phyloP scores from a whole-genome alignment of 495 filamentous ascomycete species.

The Hamigera avellanea region DNA sequence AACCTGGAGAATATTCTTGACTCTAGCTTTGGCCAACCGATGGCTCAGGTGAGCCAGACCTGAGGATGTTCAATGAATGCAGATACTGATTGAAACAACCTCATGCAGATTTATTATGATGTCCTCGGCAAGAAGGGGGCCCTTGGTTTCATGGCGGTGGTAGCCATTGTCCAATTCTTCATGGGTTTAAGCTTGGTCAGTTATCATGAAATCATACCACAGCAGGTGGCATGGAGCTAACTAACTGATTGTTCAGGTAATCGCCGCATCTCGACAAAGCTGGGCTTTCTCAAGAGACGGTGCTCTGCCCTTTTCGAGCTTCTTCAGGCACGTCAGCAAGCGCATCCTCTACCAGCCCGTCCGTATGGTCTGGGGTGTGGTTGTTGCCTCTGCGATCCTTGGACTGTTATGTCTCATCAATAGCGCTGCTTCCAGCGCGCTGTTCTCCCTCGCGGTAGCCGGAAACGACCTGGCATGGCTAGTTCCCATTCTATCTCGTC shows the following conservation, averaged over 20 bases:
- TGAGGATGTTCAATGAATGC: neutral
- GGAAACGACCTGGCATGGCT: conserved; percentile 49
- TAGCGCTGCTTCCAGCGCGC: conserved; percentile 40
- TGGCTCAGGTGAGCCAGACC: conserved; percentile 26
- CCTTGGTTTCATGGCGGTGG: conserved; percentile 32
- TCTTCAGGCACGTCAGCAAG: conserved; percentile 40
- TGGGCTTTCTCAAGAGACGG: conserved; percentile 50
- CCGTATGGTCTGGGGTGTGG: conserved; percentile 42
- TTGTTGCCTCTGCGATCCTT: conserved; percentile 37
- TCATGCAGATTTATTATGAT: conserved; percentile 29
- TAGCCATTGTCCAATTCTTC: conserved; percentile 33
- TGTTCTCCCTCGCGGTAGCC: conserved; percentile 49
- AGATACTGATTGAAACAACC: neutral
- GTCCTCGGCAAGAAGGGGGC: conserved; percentile 33
- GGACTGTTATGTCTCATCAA: conserved; percentile 45
- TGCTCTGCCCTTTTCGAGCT: conserved; percentile 45
- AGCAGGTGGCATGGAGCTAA: neutral
- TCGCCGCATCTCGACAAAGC: conserved; percentile 40
- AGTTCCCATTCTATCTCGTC: conserved; percentile 44
- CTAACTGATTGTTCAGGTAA: conserved; percentile 19
- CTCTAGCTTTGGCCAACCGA: conserved; percentile 30
- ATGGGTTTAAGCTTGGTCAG: conserved; percentile 33
- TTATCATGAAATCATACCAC: no score
- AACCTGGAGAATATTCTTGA: conserved; percentile 21
- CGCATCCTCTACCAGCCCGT: conserved; percentile 44